Evolutionary conservation across 441 rosid genomes (phyloP).

Genomic region (Metrosideros polymorpha): DNA sequence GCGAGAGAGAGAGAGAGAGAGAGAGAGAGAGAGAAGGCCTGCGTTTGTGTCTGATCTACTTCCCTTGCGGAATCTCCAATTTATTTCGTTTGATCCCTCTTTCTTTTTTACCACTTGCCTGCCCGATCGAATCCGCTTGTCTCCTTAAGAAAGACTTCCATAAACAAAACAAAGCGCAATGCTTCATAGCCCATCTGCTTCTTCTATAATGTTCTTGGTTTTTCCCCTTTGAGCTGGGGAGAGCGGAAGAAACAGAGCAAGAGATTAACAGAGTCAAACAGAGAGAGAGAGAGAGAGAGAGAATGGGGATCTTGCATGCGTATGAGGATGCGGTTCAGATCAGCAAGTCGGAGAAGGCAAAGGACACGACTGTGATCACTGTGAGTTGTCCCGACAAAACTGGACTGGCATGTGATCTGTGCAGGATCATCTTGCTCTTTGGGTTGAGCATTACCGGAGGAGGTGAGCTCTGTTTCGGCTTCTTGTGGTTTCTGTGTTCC

Average conservation of each 20-base stretch:
- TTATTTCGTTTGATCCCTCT: not conserved
- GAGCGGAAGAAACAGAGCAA: not conserved
- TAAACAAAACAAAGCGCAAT: not conserved
- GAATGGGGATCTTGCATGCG: constrained; percentile 42
- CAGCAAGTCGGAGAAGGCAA: constrained; percentile 29
- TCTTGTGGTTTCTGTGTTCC: not conserved
- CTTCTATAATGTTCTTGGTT: not conserved
- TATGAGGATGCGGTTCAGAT: constrained; percentile 46
- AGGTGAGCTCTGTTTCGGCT: constrained; percentile 20
- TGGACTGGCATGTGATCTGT: constrained; percentile 59
- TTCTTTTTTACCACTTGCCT: not conserved
- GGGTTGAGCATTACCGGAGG: constrained; percentile 52
- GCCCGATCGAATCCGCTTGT: not conserved
- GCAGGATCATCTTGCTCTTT: constrained; percentile 46
- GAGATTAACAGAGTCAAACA: not conserved
- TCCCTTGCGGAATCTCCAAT: constrained; percentile 18
- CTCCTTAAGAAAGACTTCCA: not conserved
- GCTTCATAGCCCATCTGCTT: not conserved
- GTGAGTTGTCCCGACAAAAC: constrained; percentile 68
- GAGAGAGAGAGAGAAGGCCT: not conserved
- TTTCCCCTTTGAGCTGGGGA: not conserved
- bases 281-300: constrained; percentile 3
- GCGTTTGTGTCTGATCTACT: not conserved
- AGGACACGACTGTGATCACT: constrained; percentile 35
- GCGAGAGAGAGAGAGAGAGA: not conserved